These are phyloP conservation scores for Medicago lupulina DNA, from an alignment of 306 rosid genomes.

Conservation along the genomic window DNA sequence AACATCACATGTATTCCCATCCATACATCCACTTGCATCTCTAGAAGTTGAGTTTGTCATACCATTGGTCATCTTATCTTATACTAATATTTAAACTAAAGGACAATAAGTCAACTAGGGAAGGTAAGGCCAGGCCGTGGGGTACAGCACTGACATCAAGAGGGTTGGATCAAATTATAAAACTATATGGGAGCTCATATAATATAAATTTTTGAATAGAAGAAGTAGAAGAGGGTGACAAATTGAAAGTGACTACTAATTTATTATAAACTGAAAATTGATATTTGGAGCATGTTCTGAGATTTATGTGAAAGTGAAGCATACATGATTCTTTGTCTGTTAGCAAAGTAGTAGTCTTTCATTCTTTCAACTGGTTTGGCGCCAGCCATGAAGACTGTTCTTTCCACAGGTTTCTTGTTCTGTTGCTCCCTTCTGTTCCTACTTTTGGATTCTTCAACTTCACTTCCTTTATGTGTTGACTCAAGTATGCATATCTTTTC, in stretches of 20 bases:
- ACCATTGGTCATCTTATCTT: slow-evolving; percentile 8
- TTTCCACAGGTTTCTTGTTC: slow-evolving; percentile 51
- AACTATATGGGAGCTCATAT: slow-evolving; percentile 32
- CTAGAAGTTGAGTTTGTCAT: slow-evolving; percentile 12
- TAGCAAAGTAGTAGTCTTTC: background rate
- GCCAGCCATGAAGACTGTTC: slow-evolving; percentile 59
- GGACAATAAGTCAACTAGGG: slow-evolving; percentile 10
- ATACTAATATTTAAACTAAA: background rate
- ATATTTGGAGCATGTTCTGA: slow-evolving; percentile 24
- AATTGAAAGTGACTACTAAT: slow-evolving; percentile 34
- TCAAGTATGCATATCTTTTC: slow-evolving; percentile 61
- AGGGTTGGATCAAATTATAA: slow-evolving; percentile 34
- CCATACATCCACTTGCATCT: slow-evolving; percentile 18
- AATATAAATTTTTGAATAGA: background rate
- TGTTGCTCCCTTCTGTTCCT: slow-evolving; percentile 53
- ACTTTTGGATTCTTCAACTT: slow-evolving; percentile 59
- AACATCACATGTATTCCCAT: slow-evolving; percentile 22
- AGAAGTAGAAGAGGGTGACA: slow-evolving; percentile 5
- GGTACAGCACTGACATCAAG: background rate
- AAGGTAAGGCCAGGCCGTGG: slow-evolving; percentile 5
- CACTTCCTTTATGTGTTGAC: slow-evolving; percentile 85
- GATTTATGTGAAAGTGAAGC: slow-evolving; percentile 36
- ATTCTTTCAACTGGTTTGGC: slow-evolving; percentile 27
- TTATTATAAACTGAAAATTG: slow-evolving; percentile 4
- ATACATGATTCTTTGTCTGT: slow-evolving; percentile 27